Conservation (phyloP, 2,329 filamentous ascomycete species). For the Apiospora sp. region DNA sequence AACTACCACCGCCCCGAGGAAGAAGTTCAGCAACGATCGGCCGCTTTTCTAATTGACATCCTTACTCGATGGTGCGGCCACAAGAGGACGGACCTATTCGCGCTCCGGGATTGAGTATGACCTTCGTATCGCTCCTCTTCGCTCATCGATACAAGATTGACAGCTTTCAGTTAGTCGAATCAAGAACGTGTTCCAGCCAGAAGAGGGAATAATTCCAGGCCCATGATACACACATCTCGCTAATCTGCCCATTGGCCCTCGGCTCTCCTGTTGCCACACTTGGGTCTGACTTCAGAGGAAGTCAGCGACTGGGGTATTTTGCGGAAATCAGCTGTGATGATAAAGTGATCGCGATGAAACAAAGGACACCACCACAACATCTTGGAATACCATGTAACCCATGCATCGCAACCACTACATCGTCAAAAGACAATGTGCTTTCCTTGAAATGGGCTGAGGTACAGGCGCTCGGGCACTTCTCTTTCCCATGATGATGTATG, state of each 20-base stretch:
- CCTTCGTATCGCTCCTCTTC: background rate
- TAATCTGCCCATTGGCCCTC: background rate
- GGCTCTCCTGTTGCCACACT: background rate
- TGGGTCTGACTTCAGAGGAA: no score
- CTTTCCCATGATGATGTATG: background rate
- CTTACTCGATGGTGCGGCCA: background rate
- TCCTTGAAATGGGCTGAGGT: background rate
- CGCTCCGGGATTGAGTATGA: background rate
- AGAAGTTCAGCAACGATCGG: conserved; percentile 10
- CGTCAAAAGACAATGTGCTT: background rate
- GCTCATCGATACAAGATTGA: background rate
- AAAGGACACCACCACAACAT: background rate
- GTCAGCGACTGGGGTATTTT: background rate
- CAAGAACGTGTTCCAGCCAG: background rate
- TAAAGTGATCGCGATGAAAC: background rate
- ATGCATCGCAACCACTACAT: background rate
- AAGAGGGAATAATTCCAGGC: background rate
- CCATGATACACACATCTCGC: background rate
- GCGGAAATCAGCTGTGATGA: background rate
- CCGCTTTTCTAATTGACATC: background rate
- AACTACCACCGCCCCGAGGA: background rate
- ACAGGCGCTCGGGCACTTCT: background rate
- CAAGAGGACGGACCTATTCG: background rate
- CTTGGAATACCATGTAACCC: background rate
- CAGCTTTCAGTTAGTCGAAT: background rate